A percentile compares a stretch with the other conserved stretches of the same genome.
Evolutionary conservation across 1,284 basidiomycete species (phyloP).

Genomic region (Entoloma clypeatum): DNA sequence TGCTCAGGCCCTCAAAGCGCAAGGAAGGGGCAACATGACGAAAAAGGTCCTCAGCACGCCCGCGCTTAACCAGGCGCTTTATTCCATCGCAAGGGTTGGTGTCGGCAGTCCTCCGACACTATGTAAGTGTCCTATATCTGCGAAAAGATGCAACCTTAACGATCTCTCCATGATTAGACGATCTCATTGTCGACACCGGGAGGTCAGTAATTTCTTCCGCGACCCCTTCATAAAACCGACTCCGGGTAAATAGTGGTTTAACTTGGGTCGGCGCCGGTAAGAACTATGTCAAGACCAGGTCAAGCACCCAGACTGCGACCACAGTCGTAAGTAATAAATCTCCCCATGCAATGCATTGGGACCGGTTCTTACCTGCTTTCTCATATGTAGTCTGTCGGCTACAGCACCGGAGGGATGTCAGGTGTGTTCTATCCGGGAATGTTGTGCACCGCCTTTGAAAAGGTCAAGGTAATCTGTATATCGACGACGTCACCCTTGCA

Average conservation of each 20-base stretch:
- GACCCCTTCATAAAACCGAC: background rate
- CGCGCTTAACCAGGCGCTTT: conserved; percentile 45
- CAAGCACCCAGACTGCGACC: conserved; percentile 39
- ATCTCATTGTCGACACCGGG: conserved; percentile 41
- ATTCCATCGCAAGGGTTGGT: conserved; percentile 51
- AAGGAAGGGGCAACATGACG: conserved; percentile 28
- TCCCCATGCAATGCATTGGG: too few species aligned
- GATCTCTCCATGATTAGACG: conserved; percentile 24
- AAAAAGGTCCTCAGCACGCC: conserved; percentile 34
- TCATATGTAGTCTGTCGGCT: conserved; percentile 46
- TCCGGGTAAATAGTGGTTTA: conserved; percentile 45
- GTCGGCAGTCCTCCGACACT: conserved; percentile 57
- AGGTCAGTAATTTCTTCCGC: conserved; percentile 23
- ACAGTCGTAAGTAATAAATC: conserved; percentile 45
- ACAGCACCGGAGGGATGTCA: conserved; percentile 51
- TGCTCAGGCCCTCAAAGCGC: conserved; percentile 40
- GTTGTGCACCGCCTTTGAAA: background rate
- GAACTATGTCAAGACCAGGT: conserved; percentile 45
- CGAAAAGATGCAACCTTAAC: background rate
- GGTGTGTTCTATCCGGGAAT: conserved; percentile 26
- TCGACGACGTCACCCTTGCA: conserved; percentile 41
- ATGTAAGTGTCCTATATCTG: conserved; percentile 34
- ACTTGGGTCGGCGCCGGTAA: conserved; percentile 63
- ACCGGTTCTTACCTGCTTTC: background rate
- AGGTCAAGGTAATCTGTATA: conserved; percentile 41